These are phyloP conservation scores for Hemisphaericaspora xylofermentans DNA, from an alignment of 1,139 yeast species.

Conservation along the genomic window DNA sequence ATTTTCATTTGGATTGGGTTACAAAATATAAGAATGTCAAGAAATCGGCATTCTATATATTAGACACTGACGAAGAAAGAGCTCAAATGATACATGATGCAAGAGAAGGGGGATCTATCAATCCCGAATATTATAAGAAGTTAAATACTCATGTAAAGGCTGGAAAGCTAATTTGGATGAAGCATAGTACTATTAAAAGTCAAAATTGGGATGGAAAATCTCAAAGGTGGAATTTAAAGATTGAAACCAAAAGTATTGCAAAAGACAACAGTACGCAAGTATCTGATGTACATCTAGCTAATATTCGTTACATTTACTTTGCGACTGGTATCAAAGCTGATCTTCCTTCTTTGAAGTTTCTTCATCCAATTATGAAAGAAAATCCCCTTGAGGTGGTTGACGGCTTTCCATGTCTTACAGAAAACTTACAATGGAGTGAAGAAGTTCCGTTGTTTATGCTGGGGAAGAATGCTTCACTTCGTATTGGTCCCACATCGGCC, in stretches of 20 bases:
- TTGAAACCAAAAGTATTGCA: slow-evolving; percentile 9
- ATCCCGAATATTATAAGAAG: slow-evolving; percentile 43
- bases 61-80: slow-evolving; percentile 44
- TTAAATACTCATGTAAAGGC: slow-evolving; percentile 29
- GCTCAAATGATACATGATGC: slow-evolving; percentile 43
- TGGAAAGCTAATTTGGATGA: slow-evolving; percentile 28
- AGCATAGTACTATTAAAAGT: slow-evolving; percentile 22
- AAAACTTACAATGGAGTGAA: slow-evolving; percentile 43
- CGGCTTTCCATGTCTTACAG: slow-evolving; percentile 47
- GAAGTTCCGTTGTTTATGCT: slow-evolving; percentile 42
- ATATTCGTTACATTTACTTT: slow-evolving; percentile 39
- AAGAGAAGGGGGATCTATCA: slow-evolving; percentile 49
- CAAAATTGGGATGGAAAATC: slow-evolving; percentile 22
- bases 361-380: slow-evolving; percentile 25
- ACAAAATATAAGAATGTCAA: slow-evolving; percentile 47
- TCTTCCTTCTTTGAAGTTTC: slow-evolving; percentile 28
- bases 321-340: slow-evolving; percentile 45
- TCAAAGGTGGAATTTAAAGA: slow-evolving; percentile 20
- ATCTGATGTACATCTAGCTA: slow-evolving; percentile 3
- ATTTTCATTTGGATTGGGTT: slow-evolving; percentile 54
- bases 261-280: slow-evolving; percentile 7
- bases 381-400: slow-evolving; percentile 31
- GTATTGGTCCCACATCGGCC: slow-evolving; percentile 51
- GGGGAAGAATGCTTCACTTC: slow-evolving; percentile 46
- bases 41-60: slow-evolving; percentile 43